phyloP scores from a whole-genome alignment of 148 eudicot species.

The Amaranthus hypochondriacus region DNA sequence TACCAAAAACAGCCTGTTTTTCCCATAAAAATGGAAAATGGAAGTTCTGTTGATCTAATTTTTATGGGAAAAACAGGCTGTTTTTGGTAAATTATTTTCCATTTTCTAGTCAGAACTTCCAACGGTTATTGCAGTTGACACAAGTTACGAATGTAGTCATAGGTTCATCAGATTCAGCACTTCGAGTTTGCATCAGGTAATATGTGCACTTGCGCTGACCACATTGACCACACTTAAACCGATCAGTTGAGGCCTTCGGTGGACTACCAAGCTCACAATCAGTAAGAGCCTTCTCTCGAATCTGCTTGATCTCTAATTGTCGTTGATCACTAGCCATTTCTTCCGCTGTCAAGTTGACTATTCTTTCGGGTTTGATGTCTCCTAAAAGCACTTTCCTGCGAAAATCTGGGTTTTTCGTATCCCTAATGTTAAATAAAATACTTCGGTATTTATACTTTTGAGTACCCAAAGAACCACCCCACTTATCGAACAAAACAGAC shows the following conservation, averaged over 20 bases:
- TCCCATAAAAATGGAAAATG: slow-evolving; percentile 18
- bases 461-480: slow-evolving; percentile 58
- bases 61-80: not conserved
- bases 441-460: slow-evolving; percentile 60
- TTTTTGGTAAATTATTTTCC: too few species aligned
- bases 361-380: slow-evolving; percentile 40
- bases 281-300: slow-evolving; percentile 50
- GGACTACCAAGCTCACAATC: slow-evolving; percentile 57
- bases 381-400: slow-evolving; percentile 61
- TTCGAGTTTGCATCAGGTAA: slow-evolving; percentile 64
- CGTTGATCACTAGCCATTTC: slow-evolving; percentile 72
- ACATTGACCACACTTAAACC: slow-evolving; percentile 66
- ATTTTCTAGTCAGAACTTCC: slow-evolving; percentile 26
- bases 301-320: slow-evolving; percentile 43
- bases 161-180: slow-evolving; percentile 58
- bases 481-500: slow-evolving; percentile 54
- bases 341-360: slow-evolving; percentile 35
- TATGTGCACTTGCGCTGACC: slow-evolving; percentile 54
- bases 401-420: slow-evolving; percentile 54
- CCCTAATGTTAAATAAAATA: slow-evolving; percentile 57
- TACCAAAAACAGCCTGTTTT: not conserved
- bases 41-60: slow-evolving; percentile 45
- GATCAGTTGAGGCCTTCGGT: slow-evolving; percentile 60
- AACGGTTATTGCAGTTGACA: slow-evolving; percentile 70
- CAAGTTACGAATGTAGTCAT: slow-evolving; percentile 76